Evolutionary conservation across 352 stramenopile genomes (phyloP), one percentile per base, ranked within the genome.

Genomic region (Pythium myriotylum): DNA sequence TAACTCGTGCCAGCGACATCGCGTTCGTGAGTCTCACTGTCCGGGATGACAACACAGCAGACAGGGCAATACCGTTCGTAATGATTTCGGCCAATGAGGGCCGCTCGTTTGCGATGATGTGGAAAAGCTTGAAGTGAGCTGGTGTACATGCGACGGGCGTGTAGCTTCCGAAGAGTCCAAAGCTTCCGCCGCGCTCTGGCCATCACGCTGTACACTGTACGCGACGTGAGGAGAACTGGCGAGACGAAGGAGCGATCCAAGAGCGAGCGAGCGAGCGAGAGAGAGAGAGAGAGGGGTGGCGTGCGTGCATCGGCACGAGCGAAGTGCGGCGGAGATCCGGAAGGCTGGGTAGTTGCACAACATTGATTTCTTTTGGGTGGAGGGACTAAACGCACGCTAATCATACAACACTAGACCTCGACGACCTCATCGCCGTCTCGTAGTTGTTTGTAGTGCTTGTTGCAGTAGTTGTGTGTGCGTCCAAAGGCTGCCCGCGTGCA

Each of bases 401-500:
- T 35, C 29, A 35, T 35, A 35, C 29, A 10, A 35, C 29, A 27
- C 37, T 65, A 65, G 37, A 58, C 47, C 32, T 63, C 45, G n/a
- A 64, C 57, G 24, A 52, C 35, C 42, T 60, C 49, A 4, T 67
- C 50, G 39, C 49, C 60, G 27, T 64, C n/a, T 14, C 29, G 42
- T 2, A 77, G 59, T 43, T 72, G 50, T 13, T 76, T 62, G 37
- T 58, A 67, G 46, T 67, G 60, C 26, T 57, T 43, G 46, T 52
- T 67, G 52, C 60, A 67, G 39, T 62, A 58, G 46, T 67, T 67
- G 37, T 67, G 60, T 22, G 52, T 61, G 43, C 53, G 51, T 16
- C 72, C 68, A 16, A 76, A 81, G 3, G 75, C 75, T 2, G 75
- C 65, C 20, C 61, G 65, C 35, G 64, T 72, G 65, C 73, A 86